Evolutionary conservation across 106 monocot species (phyloP).

Genomic region (Iris macrosiphon): DNA sequence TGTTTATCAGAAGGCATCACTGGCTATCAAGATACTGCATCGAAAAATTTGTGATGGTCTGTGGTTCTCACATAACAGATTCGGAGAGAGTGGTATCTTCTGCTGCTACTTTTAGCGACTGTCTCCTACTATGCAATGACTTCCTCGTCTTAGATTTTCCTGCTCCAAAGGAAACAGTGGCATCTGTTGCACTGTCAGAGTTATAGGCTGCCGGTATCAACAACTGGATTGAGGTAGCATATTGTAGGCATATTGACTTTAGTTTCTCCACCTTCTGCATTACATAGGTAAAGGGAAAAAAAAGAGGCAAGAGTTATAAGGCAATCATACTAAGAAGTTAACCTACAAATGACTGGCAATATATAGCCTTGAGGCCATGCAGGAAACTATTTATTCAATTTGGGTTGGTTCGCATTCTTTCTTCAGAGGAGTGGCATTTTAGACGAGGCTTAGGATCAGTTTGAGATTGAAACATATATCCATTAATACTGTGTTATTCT

Average conservation of each 20-base stretch:
- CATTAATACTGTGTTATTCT: too few species aligned
- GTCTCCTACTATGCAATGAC: constrained; percentile 8
- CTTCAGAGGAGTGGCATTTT: too few species aligned
- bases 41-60: too few species aligned
- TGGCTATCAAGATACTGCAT: too few species aligned
- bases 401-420: too few species aligned
- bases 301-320: background rate
- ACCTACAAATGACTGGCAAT: too few species aligned
- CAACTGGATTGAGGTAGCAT: constrained; percentile 71
- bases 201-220: constrained; percentile 65
- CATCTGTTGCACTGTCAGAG: constrained; percentile 13
- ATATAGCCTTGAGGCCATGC: too few species aligned
- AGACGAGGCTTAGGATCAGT: too few species aligned
- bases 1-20: background rate
- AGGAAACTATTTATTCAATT: too few species aligned
- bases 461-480: too few species aligned
- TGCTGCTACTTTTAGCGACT: constrained; percentile 24
- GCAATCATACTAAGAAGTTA: background rate
- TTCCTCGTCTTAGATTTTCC: constrained; percentile 29
- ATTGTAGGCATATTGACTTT: constrained; percentile 85
- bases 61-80: constrained; percentile 53
- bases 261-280: constrained; percentile 95
- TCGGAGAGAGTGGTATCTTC: constrained; percentile 40
- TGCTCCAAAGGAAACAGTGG: constrained; percentile 4
- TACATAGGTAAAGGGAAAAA: background rate